These are phyloP conservation scores for Byssothecium circinans DNA, from an alignment of 2,329 filamentous ascomycete genomes.

Conservation along the genomic window DNA sequence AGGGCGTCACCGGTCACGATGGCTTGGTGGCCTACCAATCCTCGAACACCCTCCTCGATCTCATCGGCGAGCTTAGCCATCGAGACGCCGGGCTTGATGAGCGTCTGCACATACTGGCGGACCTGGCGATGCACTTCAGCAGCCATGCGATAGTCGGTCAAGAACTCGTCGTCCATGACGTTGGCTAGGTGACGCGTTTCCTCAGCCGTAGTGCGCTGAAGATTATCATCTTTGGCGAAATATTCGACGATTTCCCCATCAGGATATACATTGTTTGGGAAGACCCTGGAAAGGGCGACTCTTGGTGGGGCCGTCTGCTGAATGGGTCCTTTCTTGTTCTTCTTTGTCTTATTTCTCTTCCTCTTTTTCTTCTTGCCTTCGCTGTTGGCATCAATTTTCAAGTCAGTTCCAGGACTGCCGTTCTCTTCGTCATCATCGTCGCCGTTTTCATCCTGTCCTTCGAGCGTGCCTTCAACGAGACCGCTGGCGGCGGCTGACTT, in stretches of 20 bases:
- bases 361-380: slow-evolving; percentile 70
- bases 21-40: slow-evolving; percentile 73
- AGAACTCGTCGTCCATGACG: slow-evolving; percentile 73
- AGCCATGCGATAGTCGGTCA: slow-evolving; percentile 77
- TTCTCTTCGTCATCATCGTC: slow-evolving; percentile 55
- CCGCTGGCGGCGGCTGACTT: slow-evolving; percentile 41
- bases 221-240: slow-evolving; percentile 64
- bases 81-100: slow-evolving; percentile 75
- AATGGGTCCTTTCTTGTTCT: slow-evolving; percentile 59
- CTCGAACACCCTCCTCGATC: slow-evolving; percentile 78
- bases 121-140: slow-evolving; percentile 88
- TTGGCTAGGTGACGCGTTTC: slow-evolving; percentile 75
- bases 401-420: slow-evolving; percentile 41
- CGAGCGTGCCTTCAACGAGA: slow-evolving; percentile 40
- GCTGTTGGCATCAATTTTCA: slow-evolving; percentile 22
- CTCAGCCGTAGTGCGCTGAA: slow-evolving; percentile 75
- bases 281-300: slow-evolving; percentile 70
- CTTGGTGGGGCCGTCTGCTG: slow-evolving; percentile 74
- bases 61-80: slow-evolving; percentile 78
- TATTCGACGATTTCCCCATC: slow-evolving; percentile 77
- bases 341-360: slow-evolving; percentile 70
- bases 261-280: slow-evolving; percentile 69
- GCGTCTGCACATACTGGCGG: slow-evolving; percentile 75
- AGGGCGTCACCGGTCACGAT: slow-evolving; percentile 75
- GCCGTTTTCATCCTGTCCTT: slow-evolving; percentile 51